Evolutionary conservation across 176 grass and related monocot genomes (phyloP), one percentile per base, ranked within the genome.

Genomic region (Carex kokanica): DNA sequence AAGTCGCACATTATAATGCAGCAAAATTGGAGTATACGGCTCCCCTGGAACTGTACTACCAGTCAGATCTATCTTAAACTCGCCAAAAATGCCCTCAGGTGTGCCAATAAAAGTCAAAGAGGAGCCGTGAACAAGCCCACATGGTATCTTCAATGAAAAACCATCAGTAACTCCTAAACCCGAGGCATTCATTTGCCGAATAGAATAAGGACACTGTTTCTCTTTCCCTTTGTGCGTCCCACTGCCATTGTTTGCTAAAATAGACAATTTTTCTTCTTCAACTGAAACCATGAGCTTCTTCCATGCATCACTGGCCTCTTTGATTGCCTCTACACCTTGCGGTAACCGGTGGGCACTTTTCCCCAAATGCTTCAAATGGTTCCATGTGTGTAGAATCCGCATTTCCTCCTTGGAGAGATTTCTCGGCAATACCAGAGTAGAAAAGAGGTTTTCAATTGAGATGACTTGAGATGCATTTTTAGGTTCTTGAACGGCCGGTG

Each of bases 1-100:
- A 74, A 99, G 88, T 41, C 97, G 91, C 18, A 96, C 93, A 89
- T 99, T 99, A 67, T 93, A 99, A 87, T 99, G 97, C 86, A 96
- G 85, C 69, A 90, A 86, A 64, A 96, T 92, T 79, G 97, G 97
- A 45, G 93, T 88, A 60, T 95, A 91, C 31, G 93, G 93, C 81
- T 99, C 97, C 74, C 93, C 97, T 83, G 97, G 97, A 55, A 93
- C 90, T 25, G 93, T 79, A 68, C 84, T 49, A 58, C 93, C 97
- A 73, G 87, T 84, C 40, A 99, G 90, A 52, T 99, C 97, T 38
- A 99, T 86, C 80, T 86, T 92, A 59, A 99, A 96, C 71, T 93
- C 88, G 24, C 93, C 97, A 25, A 99, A 53, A 83, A 99, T 72
- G 45, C 97, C 91, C 75, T 87, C 91, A 80, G 97, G 97, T 29